Evolutionary conservation across 495 filamentous ascomycete genomes (phyloP), one percentile per base, ranked within the genome.

Genomic region (Daldinia vernicosa): DNA sequence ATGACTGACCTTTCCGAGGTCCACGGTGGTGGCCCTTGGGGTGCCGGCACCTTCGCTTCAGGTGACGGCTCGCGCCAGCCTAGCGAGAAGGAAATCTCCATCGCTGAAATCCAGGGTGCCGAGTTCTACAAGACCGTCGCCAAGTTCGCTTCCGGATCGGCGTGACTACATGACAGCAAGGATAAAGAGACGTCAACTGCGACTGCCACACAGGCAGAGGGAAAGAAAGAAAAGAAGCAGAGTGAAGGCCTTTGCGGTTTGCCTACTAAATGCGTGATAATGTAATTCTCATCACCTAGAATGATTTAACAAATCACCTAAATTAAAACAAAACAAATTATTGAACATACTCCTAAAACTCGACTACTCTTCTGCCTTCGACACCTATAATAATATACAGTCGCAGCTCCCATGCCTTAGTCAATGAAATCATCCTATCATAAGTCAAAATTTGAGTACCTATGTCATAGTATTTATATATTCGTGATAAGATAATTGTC

Each of bases 21-120:
- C 58, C 92, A 90, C 78, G 95, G 95, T 74, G 96, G 95, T 35
- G 87, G 85, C 66, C 85, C 95, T 19, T 99, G 96, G 95, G 95
- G 95, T 74, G 95, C 95, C 37, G 95, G 95, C 78, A 97, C 95
- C 55, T 94, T 97, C 74, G 84, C 95, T 66, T 90, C 89, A 64
- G 81, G 78, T 66, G 91, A 96, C 57, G 95, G 95, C 73, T 91
- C 90, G 50, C 91, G 95, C 75, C 87, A 92, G 82, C 96, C 96
- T 26, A 85, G 85, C 19, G 81, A 80, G 6, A 82, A 84, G 60
- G 96, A 99, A 84, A 82, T 97, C 66, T 79, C 89, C 72, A 75
- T 99, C 35, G 95, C 96, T 60, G 84, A 83, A 59, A 85, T 82
- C 70, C 95, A 98, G 82, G 95, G 96, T 77, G 88, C 92, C 85